Percentiles rank a stretch among this genome's conserved stretches.
Conservation (phyloP, 2,329 filamentous ascomycete species). For the Nemania serpens region DNA sequence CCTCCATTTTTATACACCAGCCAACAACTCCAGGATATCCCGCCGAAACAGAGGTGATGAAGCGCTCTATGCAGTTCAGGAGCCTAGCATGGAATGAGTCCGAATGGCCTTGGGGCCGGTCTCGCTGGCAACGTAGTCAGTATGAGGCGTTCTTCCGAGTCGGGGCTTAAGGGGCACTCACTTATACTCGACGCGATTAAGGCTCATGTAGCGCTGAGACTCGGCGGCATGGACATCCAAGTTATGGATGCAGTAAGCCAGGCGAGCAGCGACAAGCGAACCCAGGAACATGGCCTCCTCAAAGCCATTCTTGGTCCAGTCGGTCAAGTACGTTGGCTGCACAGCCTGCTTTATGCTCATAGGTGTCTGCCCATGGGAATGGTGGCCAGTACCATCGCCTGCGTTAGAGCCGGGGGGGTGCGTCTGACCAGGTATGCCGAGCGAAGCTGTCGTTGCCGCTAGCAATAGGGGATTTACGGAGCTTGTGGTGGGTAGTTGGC, state of each 20-base stretch:
- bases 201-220: constrained; percentile 59
- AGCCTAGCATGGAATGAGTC: constrained; percentile 27
- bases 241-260: constrained; percentile 64
- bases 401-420: constrained; percentile 48
- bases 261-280: constrained; percentile 77
- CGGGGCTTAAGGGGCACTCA: constrained; percentile 42
- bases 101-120: constrained; percentile 30
- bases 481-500: constrained; percentile 53
- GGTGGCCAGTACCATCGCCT: constrained; percentile 51
- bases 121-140: constrained; percentile 23
- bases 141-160: not conserved
- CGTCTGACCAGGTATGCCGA: constrained; percentile 49
- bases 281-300: constrained; percentile 89
- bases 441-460: constrained; percentile 78
- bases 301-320: constrained; percentile 81
- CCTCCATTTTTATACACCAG: constrained; percentile 21
- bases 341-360: constrained; percentile 80
- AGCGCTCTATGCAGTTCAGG: not conserved
- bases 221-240: constrained; percentile 57
- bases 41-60: constrained; percentile 9
- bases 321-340: constrained; percentile 82
- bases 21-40: constrained; percentile 25
- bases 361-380: constrained; percentile 72
- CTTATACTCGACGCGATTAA: constrained; percentile 66
- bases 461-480: constrained; percentile 88